Percentiles rank a stretch among this genome's conserved stretches.
Conservation (phyloP, 164 flowering plant species). For the Paratinospora sagittata region DNA sequence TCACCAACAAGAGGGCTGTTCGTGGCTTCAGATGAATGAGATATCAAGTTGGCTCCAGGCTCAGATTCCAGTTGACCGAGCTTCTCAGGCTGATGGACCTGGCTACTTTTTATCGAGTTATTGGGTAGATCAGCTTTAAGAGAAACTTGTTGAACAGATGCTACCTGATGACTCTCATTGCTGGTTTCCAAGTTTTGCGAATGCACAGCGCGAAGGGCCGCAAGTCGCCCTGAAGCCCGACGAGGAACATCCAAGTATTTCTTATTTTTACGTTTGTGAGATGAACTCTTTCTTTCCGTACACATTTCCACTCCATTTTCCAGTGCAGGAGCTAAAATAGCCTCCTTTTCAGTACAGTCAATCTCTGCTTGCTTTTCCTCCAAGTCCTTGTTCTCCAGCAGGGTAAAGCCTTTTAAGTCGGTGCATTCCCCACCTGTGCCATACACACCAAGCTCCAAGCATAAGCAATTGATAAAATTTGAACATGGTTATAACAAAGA, state of each 20-base stretch:
- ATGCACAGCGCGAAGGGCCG: constrained; percentile 32
- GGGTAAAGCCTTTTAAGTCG: constrained; percentile 10
- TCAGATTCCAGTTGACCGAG: constrained; percentile 9
- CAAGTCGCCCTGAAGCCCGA: constrained; percentile 52
- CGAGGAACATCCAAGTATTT: constrained; percentile 27
- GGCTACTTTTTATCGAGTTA: neutral
- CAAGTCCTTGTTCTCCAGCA: constrained; percentile 8
- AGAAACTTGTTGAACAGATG: constrained; percentile 7
- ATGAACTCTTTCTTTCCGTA: constrained; percentile 6
- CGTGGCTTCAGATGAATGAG: neutral
- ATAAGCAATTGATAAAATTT: neutral
- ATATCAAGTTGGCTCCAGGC: neutral
- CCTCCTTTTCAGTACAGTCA: neutral
- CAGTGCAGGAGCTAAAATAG: constrained; percentile 4
- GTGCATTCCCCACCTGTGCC: constrained; percentile 19
- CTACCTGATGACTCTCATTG: constrained; percentile 16
- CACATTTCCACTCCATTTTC: constrained; percentile 14
- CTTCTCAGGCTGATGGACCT: neutral
- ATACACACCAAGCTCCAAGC: neutral
- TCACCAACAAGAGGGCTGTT: neutral
- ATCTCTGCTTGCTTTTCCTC: constrained; percentile 12
- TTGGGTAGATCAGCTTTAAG: constrained; percentile 2
- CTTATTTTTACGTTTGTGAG: constrained; percentile 17
- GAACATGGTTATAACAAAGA: neutral
- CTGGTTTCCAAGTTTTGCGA: constrained; percentile 21